Conservation (phyloP, 331 rosid genomes). For the Pyrus hybrid region DNA sequence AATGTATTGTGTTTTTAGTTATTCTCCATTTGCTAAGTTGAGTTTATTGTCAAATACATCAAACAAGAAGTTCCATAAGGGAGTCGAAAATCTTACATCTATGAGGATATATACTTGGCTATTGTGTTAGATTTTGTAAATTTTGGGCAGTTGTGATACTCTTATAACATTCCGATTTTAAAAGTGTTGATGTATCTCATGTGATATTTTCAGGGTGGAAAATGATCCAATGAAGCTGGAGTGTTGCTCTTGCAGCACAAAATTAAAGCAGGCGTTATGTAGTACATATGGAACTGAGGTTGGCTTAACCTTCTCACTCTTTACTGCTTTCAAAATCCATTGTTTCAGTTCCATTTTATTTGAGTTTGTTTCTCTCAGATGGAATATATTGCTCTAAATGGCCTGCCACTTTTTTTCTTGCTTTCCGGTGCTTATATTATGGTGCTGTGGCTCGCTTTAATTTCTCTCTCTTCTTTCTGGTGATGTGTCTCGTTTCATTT, state of each 20-base stretch:
- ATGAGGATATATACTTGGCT: background rate
- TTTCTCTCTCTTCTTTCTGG: background rate
- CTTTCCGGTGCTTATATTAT: background rate
- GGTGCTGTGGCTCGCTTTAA: background rate
- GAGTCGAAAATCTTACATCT: no score
- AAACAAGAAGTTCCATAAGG: no score
- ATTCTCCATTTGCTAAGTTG: no score
- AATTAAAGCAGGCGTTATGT: slow-evolving; percentile 20
- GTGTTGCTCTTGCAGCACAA: slow-evolving; percentile 13
- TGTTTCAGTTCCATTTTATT: background rate
- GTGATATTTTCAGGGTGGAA: slow-evolving; percentile 47
- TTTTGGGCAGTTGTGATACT: background rate
- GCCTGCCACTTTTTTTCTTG: background rate
- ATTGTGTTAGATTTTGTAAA: background rate
- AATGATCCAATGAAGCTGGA: slow-evolving; percentile 20
- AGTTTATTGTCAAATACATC: no score
- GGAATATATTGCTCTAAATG: background rate
- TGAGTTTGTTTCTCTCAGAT: background rate
- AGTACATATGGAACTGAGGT: slow-evolving; percentile 38
- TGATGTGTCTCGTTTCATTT: background rate
- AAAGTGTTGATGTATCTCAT: background rate
- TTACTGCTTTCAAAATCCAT: background rate
- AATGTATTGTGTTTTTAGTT: no score
- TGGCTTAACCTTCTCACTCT: background rate
- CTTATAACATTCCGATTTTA: background rate